phyloP scores from a whole-genome alignment of 164 flowering plant genomes.

The Brasenia schreberi region DNA sequence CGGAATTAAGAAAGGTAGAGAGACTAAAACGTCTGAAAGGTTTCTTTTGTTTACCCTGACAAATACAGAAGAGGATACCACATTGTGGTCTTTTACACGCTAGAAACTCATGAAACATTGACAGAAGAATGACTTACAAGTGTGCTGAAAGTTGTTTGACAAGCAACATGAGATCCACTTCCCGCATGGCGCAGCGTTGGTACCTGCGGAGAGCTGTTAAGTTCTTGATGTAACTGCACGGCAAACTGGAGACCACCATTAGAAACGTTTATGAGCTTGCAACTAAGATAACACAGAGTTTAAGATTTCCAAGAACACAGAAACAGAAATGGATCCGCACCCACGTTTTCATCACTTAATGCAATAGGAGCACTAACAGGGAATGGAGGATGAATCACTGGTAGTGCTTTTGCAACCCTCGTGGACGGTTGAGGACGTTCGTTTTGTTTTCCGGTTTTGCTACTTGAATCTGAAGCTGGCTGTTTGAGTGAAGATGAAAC shows the following conservation, averaged over 20 bases:
- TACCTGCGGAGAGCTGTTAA: slow-evolving; percentile 55
- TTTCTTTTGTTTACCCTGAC: background rate
- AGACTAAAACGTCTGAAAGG: background rate
- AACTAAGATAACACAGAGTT: background rate
- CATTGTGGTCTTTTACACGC: slow-evolving; percentile 47
- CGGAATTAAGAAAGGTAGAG: too few species aligned
- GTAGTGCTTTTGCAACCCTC: slow-evolving; percentile 25
- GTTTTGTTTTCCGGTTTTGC: slow-evolving; percentile 39
- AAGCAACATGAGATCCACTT: slow-evolving; percentile 57
- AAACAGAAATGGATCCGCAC: slow-evolving; percentile 2
- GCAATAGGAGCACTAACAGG: slow-evolving; percentile 34
- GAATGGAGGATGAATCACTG: slow-evolving; percentile 26
- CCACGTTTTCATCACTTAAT: slow-evolving; percentile 91
- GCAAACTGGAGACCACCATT: slow-evolving; percentile 56
- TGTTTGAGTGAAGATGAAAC: slow-evolving; percentile 24
- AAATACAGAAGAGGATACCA: slow-evolving; percentile 24
- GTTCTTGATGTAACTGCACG: slow-evolving; percentile 83
- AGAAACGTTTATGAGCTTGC: background rate
- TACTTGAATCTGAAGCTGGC: slow-evolving; percentile 22
- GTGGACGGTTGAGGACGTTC: slow-evolving; percentile 28
- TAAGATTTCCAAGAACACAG: too few species aligned
- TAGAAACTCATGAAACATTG: slow-evolving; percentile 7
- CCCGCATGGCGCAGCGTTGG: slow-evolving; percentile 81
- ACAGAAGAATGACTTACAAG: slow-evolving; percentile 51
- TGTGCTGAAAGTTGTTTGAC: slow-evolving; percentile 42